These are phyloP conservation scores for Neonothopanus nambi DNA, from an alignment of 1,284 basidiomycete species.

Conservation along the genomic window DNA sequence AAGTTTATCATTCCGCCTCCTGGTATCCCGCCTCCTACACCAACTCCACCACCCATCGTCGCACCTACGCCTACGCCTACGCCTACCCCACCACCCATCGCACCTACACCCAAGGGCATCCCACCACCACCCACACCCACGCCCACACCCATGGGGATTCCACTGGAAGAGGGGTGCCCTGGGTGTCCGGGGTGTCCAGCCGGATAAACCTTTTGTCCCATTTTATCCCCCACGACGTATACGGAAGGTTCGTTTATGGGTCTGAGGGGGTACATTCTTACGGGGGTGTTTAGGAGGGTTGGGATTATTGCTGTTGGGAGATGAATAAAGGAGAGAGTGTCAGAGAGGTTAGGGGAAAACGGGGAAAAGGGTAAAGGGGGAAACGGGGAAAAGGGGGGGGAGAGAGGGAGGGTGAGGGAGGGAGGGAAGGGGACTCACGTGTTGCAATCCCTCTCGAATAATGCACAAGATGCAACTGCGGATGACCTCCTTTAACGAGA, in stretches of 20 bases:
- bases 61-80: too few relatives aligned
- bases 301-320: slow-evolving; percentile 52
- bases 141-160: too few relatives aligned
- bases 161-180: too few relatives aligned
- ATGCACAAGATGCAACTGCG: slow-evolving; percentile 68
- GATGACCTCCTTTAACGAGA: slow-evolving; percentile 67
- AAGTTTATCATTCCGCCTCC: slow-evolving; percentile 21
- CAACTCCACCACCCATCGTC: slow-evolving; percentile 26
- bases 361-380: slow-evolving; percentile 11
- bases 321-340: too few relatives aligned
- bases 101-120: too few relatives aligned
- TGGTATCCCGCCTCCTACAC: slow-evolving; percentile 33
- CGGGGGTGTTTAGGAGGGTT: slow-evolving; percentile 53
- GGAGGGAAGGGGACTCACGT: slow-evolving; percentile 45
- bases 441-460: slow-evolving; percentile 62
- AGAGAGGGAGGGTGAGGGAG: too few relatives aligned
- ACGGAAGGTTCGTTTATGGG: slow-evolving; percentile 61
- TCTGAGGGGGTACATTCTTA: slow-evolving; percentile 69
- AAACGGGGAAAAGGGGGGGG: too few relatives aligned
- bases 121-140: too few relatives aligned
- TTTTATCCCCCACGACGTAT: slow-evolving; percentile 68
- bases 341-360: slow-evolving; percentile 18
- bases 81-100: too few relatives aligned
- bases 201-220: slow-evolving; percentile 60
- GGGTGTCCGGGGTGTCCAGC: too few relatives aligned